Percentiles rank a stretch among this genome's conserved stretches.
Evolutionary conservation across 495 filamentous ascomycete species (phyloP).

Genomic region (Penicillium chermesinum): DNA sequence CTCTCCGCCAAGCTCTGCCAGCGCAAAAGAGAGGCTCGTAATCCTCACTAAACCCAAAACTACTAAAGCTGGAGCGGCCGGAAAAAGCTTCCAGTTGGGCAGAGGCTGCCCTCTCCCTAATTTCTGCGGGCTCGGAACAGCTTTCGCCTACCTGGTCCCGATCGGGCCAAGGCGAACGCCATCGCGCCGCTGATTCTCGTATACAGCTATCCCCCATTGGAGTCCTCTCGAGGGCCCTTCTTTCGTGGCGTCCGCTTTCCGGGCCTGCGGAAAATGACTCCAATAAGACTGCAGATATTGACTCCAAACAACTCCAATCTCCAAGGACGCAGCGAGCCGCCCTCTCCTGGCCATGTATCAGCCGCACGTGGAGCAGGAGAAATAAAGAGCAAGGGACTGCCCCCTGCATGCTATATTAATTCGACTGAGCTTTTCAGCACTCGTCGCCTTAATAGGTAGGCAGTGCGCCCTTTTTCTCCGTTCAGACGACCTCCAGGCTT

Average conservation of each 20-base stretch:
- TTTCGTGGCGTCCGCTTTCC: not conserved
- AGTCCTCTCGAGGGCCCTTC: not conserved
- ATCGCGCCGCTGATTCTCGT: slow-evolving; percentile 18
- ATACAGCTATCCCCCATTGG: slow-evolving; percentile 10
- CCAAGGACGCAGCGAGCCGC: not conserved
- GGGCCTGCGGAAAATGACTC: slow-evolving; percentile 4
- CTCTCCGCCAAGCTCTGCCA: too few relatives aligned
- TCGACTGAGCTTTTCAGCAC: not conserved
- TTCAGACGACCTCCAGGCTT: too few relatives aligned
- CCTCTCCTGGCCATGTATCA: not conserved
- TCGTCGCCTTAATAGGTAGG: not conserved
- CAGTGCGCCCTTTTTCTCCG: not conserved
- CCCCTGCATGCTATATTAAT: slow-evolving; percentile 1
- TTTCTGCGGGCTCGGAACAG: slow-evolving; percentile 10
- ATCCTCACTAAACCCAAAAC: too few relatives aligned
- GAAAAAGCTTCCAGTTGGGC: not conserved
- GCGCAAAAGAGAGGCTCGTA: too few relatives aligned
- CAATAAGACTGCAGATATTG: too few relatives aligned
- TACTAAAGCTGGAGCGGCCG: not conserved
- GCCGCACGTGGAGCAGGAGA: slow-evolving; percentile 2
- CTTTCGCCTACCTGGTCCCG: slow-evolving; percentile 23
- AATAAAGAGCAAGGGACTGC: slow-evolving; percentile 10
- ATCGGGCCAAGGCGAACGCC: slow-evolving; percentile 12
- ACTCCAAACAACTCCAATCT: not conserved
- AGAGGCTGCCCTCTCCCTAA: not conserved